These are phyloP conservation scores for Linnemannia exigua DNA, from an alignment of 192 early-diverging fungal species.

Conservation along the genomic window DNA sequence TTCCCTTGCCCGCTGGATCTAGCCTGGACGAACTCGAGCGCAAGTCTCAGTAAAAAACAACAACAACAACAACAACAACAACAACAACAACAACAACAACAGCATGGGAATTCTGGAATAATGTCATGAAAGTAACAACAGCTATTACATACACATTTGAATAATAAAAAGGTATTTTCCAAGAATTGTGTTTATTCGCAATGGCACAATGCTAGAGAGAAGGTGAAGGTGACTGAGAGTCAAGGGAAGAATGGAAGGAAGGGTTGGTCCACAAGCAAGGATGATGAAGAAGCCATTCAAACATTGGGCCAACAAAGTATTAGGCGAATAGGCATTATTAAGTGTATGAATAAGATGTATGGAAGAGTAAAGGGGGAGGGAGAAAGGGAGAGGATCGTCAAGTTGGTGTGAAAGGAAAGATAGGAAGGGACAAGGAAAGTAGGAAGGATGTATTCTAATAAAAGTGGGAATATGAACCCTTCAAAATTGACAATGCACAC, in stretches of 20 bases:
- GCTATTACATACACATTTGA: not conserved
- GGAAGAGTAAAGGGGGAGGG: not conserved
- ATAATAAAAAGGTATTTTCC: not conserved
- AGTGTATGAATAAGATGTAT: no score
- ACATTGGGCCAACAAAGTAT: not conserved
- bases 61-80: no score
- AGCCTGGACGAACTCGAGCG: conserved; percentile 41
- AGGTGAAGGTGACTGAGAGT: not conserved
- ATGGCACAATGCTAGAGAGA: not conserved
- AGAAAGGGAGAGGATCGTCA: not conserved
- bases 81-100: no score
- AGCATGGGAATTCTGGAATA: no score
- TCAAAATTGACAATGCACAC: not conserved
- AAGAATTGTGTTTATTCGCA: not conserved
- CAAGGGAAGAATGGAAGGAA: not conserved
- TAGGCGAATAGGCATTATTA: not conserved
- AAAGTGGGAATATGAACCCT: not conserved
- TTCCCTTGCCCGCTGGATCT: conserved; percentile 62
- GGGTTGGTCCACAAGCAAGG: not conserved
- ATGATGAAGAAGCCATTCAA: not conserved
- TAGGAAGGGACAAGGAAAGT: not conserved
- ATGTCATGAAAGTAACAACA: no score
- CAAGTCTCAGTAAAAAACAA: conserved; percentile 32
- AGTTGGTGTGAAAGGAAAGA: no score
- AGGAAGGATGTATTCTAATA: not conserved